Conservation (phyloP, 2,329 filamentous ascomycete species). For the Daldinia sp. region DNA sequence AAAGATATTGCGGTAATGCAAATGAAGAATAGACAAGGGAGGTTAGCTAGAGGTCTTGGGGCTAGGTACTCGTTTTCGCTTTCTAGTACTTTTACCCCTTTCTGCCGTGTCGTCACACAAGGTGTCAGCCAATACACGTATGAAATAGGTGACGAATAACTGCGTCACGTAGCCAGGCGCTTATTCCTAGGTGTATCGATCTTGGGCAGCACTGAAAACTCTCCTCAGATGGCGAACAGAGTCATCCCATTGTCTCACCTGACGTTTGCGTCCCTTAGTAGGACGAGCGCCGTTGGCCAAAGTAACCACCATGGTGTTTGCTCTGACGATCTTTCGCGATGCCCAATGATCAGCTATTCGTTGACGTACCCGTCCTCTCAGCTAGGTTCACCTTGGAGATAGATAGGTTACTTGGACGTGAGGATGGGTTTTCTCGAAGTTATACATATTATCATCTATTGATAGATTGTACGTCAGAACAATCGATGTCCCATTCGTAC, state of each 20-base stretch:
- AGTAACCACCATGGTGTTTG: constrained; percentile 39
- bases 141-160: constrained; percentile 38
- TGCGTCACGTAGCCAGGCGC: constrained; percentile 35
- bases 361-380: constrained; percentile 7
- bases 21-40: constrained; percentile 14
- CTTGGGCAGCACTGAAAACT: constrained; percentile 22
- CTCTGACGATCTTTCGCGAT: constrained; percentile 30
- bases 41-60: constrained; percentile 8
- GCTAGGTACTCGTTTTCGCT: constrained; percentile 5
- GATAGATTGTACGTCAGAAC: neutral
- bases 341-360: constrained; percentile 12
- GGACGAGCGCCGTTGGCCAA: constrained; percentile 40
- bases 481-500: neutral
- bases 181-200: constrained; percentile 30
- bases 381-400: constrained; percentile 4
- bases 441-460: constrained; percentile 9
- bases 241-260: constrained; percentile 42
- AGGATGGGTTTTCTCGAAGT: constrained; percentile 5
- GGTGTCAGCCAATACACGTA: constrained; percentile 35
- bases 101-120: constrained; percentile 24
- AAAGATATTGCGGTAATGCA: constrained; percentile 9
- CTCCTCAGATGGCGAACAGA: constrained; percentile 32
- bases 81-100: constrained; percentile 8
- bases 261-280: constrained; percentile 43
- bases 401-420: constrained; percentile 8